These are phyloP conservation scores for Filobasidium uniguttulatum DNA, from an alignment of 1,284 basidiomycete species.

Conservation along the genomic window DNA sequence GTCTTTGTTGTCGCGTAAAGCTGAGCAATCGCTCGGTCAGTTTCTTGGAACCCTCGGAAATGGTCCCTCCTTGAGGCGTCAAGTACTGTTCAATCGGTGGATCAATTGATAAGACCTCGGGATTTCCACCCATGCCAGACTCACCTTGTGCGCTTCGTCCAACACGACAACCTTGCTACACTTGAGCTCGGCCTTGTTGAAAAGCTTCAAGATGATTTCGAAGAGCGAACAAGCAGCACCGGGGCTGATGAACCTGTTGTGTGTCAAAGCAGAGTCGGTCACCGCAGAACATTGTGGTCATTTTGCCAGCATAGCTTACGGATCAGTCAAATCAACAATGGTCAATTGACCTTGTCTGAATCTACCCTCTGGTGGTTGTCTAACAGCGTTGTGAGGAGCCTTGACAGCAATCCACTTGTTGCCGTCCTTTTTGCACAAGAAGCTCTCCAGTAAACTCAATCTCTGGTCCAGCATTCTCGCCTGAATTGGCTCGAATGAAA, in stretches of 20 bases:
- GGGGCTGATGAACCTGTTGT: no score
- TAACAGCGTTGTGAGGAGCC: slow-evolving; percentile 3
- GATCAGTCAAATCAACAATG: slow-evolving; percentile 44
- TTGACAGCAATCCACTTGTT: not conserved
- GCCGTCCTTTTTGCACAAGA: slow-evolving; percentile 7
- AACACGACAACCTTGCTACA: slow-evolving; percentile 57
- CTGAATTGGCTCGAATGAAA: slow-evolving; percentile 19
- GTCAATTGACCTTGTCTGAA: slow-evolving; percentile 17
- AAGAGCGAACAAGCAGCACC: slow-evolving; percentile 53
- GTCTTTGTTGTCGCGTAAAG: slow-evolving; percentile 53
- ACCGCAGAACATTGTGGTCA: no score
- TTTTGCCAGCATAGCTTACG: no score
- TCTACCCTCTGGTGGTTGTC: no score
- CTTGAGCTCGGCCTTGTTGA: slow-evolving; percentile 46
- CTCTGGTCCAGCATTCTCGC: slow-evolving; percentile 14
- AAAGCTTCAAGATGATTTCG: slow-evolving; percentile 51
- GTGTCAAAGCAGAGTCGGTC: no score
- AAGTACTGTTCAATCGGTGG: no score
- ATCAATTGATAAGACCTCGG: no score
- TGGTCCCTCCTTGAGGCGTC: no score
- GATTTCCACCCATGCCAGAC: no score
- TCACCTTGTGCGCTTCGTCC: slow-evolving; percentile 61
- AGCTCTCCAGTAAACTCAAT: slow-evolving; percentile 15
- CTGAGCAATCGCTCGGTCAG: slow-evolving; percentile 48
- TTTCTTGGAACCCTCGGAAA: slow-evolving; percentile 38